Conservation (phyloP, 192 early-diverging fungal genomes). For the Podila clonocystis region DNA sequence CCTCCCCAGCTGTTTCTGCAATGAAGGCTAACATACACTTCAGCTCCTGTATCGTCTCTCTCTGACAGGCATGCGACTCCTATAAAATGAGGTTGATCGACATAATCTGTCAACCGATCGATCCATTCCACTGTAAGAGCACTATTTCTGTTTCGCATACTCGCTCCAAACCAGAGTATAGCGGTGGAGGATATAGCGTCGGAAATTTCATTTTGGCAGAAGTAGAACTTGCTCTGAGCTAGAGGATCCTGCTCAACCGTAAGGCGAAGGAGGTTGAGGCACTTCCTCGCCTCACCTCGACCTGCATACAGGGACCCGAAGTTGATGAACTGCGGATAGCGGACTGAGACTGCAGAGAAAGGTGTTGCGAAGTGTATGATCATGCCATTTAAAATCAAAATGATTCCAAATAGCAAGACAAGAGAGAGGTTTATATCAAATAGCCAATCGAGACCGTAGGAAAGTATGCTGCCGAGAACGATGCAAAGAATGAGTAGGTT, state of each 20-base stretch:
- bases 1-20: slow-evolving; percentile 17
- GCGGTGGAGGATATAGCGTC: slow-evolving; percentile 1
- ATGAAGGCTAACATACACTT: not conserved
- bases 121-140: too few species aligned
- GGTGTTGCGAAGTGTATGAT: too few species aligned
- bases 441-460: too few species aligned
- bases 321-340: not conserved
- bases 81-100: not conserved
- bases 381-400: too few species aligned
- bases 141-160: not conserved
- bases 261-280: slow-evolving; percentile 4
- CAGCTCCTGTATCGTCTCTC: too few species aligned
- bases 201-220: too few species aligned
- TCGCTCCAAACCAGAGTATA: not conserved
- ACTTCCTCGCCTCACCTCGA: slow-evolving; percentile 1
- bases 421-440: too few species aligned
- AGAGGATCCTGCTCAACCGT: not conserved
- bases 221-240: not conserved
- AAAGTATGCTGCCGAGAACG: too few species aligned
- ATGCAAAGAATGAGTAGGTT: too few species aligned
- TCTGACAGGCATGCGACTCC: not conserved
- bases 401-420: too few species aligned
- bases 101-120: not conserved
- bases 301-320: slow-evolving; percentile 9
- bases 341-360: too few species aligned